Conservation (phyloP, 768 basidiomycete genomes). For the Rhizopogon vesiculosus region DNA sequence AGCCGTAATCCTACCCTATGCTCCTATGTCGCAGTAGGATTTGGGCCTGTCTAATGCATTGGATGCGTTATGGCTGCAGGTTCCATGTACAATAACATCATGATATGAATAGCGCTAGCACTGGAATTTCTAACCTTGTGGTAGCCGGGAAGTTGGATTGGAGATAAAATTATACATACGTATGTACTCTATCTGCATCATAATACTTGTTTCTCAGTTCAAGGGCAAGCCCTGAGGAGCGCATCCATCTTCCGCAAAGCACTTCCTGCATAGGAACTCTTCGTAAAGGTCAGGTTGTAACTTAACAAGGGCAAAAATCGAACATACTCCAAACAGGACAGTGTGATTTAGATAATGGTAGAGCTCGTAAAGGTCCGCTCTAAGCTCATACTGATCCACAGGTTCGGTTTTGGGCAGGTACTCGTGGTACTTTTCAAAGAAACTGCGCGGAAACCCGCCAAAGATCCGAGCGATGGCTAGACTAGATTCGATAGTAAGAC, state of each 20-base stretch:
- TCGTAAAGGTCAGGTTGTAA: background rate
- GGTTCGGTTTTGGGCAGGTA: slow-evolving; percentile 62
- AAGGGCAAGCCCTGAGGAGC: slow-evolving; percentile 33
- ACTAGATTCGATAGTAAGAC: slow-evolving; percentile 29
- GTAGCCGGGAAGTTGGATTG: background rate
- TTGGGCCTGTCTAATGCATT: no score
- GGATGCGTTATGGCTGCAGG: background rate
- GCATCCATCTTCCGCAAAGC: slow-evolving; percentile 44
- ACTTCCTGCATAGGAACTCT: slow-evolving; percentile 49
- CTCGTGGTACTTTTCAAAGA: slow-evolving; percentile 63
- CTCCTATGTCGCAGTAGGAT: no score
- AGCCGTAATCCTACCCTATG: no score
- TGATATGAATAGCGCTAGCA: background rate
- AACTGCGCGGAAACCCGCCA: slow-evolving; percentile 62
- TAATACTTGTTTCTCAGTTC: background rate
- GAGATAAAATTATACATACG: background rate
- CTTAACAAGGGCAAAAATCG: background rate
- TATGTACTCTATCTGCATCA: no score
- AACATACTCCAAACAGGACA: slow-evolving; percentile 67
- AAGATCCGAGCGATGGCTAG: slow-evolving; percentile 78
- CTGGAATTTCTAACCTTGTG: background rate
- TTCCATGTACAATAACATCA: background rate
- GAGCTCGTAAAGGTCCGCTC: slow-evolving; percentile 68
- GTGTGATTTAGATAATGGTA: slow-evolving; percentile 86
- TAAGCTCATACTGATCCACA: slow-evolving; percentile 55